Conservation (phyloP, 1,284 basidiomycete species). For the Boletellus dicymbophilus region DNA sequence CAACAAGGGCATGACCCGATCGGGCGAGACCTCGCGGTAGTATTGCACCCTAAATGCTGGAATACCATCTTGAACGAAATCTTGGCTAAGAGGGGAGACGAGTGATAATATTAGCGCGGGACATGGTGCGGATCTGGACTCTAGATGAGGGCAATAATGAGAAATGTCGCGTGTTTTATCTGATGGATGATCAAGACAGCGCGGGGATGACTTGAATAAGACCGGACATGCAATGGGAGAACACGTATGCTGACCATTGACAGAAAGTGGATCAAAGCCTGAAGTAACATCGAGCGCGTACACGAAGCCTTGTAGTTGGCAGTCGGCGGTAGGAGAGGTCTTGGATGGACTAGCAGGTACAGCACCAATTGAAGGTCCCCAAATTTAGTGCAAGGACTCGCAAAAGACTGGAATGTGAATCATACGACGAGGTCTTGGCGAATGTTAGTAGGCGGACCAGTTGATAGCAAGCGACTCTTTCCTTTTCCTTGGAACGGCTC, state of each 20-base stretch:
- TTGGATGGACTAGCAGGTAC: background rate
- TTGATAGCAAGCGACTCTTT: constrained; percentile 21
- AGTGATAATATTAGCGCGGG: constrained; percentile 11
- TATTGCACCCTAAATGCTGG: constrained; percentile 30
- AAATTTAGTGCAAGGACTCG: constrained; percentile 2
- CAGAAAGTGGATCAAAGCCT: background rate
- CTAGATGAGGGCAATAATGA: constrained; percentile 8
- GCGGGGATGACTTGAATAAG: constrained; percentile 29
- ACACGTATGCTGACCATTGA: background rate
- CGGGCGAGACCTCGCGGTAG: constrained; percentile 14
- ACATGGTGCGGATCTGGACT: constrained; percentile 22
- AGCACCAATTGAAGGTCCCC: constrained; percentile 11
- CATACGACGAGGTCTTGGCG: constrained; percentile 16
- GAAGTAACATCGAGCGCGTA: constrained; percentile 27
- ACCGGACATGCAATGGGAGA: constrained; percentile 34
- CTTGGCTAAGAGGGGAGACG: constrained; percentile 19
- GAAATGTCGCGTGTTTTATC: constrained; percentile 6
- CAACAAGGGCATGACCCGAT: constrained; percentile 20
- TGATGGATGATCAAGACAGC: background rate
- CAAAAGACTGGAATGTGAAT: background rate
- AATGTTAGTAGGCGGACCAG: background rate
- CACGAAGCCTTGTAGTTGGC: constrained; percentile 24
- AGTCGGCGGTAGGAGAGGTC: background rate
- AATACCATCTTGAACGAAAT: constrained; percentile 29
- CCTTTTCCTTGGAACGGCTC: constrained; percentile 24